Evolutionary conservation across 1,284 basidiomycete species (phyloP).

Genomic region (Crepidotus sp.): DNA sequence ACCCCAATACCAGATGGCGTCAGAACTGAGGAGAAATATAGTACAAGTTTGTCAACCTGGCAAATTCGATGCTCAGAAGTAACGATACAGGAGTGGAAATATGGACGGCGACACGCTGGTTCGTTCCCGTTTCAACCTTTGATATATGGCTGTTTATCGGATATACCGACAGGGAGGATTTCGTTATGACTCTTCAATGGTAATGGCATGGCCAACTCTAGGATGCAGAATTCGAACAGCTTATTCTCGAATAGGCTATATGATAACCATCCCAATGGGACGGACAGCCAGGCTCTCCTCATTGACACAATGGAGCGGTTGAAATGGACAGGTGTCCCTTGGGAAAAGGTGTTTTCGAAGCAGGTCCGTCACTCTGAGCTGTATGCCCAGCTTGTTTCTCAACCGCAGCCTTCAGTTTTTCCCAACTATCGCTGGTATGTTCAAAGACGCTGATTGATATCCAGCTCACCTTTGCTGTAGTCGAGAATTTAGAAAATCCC

Average conservation of each 20-base stretch:
- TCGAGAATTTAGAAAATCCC: slow-evolving; percentile 23
- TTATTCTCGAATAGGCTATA: slow-evolving; percentile 33
- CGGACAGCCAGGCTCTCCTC: slow-evolving; percentile 35
- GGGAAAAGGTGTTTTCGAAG: slow-evolving; percentile 32
- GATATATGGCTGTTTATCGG: neutral
- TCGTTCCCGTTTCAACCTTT: neutral
- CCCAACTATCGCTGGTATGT: slow-evolving; percentile 24
- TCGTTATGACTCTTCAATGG: slow-evolving; percentile 48
- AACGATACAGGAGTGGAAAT: slow-evolving; percentile 36
- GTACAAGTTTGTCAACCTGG: slow-evolving; percentile 43
- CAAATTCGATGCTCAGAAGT: slow-evolving; percentile 41
- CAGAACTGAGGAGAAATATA: too few relatives aligned
- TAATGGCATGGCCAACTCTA: slow-evolving; percentile 21
- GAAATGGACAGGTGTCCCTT: slow-evolving; percentile 42
- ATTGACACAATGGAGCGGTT: slow-evolving; percentile 49
- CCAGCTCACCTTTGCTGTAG: slow-evolving; percentile 5
- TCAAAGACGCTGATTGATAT: neutral
- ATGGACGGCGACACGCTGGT: slow-evolving; percentile 47
- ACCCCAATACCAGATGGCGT: too few relatives aligned
- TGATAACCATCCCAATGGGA: slow-evolving; percentile 40
- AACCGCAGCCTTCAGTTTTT: slow-evolving; percentile 28
- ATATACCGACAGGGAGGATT: slow-evolving; percentile 35
- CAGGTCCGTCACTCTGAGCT: slow-evolving; percentile 4
- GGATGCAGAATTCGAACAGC: neutral
- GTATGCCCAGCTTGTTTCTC: neutral